These are phyloP conservation scores for Colletotrichum eremochloae DNA, from an alignment of 2,329 filamentous ascomycete species.

Conservation along the genomic window DNA sequence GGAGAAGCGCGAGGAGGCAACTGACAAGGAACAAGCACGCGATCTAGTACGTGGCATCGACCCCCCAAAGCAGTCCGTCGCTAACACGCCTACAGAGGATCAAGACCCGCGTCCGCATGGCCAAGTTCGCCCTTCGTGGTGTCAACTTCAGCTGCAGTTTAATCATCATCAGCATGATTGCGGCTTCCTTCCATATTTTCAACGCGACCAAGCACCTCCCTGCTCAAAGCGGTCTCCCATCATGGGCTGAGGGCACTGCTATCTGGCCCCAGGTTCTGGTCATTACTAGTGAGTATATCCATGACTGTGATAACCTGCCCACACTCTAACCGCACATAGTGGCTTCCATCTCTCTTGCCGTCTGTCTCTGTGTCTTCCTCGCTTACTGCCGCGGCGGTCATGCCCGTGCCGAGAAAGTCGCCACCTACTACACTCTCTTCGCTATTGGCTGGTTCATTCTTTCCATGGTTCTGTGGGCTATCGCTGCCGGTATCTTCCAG, in stretches of 20 bases:
- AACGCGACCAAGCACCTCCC: constrained; percentile 84
- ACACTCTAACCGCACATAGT: constrained; percentile 56
- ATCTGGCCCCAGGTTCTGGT: constrained; percentile 92
- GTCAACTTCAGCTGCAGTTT: constrained; percentile 98
- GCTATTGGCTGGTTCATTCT: constrained; percentile 94
- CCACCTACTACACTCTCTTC: constrained; percentile 95
- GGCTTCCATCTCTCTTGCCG: constrained; percentile 82
- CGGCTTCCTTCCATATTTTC: constrained; percentile 92
- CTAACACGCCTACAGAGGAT: constrained; percentile 76
- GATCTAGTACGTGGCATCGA: constrained; percentile 78
- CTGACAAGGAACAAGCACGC: constrained; percentile 88
- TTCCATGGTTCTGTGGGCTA: constrained; percentile 91
- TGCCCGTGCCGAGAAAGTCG: constrained; percentile 88
- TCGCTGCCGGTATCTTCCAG: constrained; percentile 88
- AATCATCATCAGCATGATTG: constrained; percentile 92
- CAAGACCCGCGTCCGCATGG: constrained; percentile 90
- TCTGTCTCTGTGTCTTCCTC: constrained; percentile 84
- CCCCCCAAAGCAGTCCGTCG: too few species aligned
- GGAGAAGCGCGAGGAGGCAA: constrained; percentile 84
- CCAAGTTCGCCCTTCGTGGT: constrained; percentile 93
- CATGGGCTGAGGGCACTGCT: constrained; percentile 85
- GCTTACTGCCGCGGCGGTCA: constrained; percentile 93
- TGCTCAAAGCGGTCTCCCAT: constrained; percentile 81
- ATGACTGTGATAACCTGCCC: background rate
- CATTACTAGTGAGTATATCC: constrained; percentile 59